Percentiles rank a stretch among this genome's conserved stretches.
These are phyloP conservation scores for Geum urbanum DNA, from an alignment of 306 rosid species.

Conservation along the genomic window DNA sequence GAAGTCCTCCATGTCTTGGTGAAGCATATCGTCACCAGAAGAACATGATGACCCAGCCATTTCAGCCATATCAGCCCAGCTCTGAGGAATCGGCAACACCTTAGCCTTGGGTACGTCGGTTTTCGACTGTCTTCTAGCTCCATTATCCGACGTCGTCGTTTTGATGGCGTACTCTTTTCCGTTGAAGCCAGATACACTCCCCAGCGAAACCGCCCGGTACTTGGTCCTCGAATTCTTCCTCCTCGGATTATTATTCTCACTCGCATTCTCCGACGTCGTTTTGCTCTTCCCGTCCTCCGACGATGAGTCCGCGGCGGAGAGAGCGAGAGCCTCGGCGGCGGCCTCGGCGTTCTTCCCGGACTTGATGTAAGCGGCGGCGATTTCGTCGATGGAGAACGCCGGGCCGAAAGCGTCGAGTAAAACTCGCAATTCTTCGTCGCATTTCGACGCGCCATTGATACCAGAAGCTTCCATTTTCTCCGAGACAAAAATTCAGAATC, in stretches of 20 bases:
- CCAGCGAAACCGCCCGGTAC: slow-evolving; percentile 48
- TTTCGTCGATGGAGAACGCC: slow-evolving; percentile 54
- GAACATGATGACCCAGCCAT: slow-evolving; percentile 27
- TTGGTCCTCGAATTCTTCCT: slow-evolving; percentile 27
- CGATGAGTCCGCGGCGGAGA: slow-evolving; percentile 30
- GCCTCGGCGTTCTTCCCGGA: slow-evolving; percentile 52
- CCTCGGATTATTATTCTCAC: neutral
- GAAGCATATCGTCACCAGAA: slow-evolving; percentile 32
- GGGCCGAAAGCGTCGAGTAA: slow-evolving; percentile 70
- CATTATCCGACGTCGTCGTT: slow-evolving; percentile 26
- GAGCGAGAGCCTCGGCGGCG: slow-evolving; percentile 54
- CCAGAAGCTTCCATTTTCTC: slow-evolving; percentile 48
- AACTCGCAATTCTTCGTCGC: slow-evolving; percentile 44
- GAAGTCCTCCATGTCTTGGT: slow-evolving; percentile 69
- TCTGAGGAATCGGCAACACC: slow-evolving; percentile 42
- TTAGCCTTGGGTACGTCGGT: slow-evolving; percentile 27
- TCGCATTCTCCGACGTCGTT: neutral
- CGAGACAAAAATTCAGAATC: neutral
- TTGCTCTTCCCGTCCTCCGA: neutral
- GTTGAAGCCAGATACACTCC: slow-evolving; percentile 58
- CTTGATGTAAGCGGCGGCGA: slow-evolving; percentile 74
- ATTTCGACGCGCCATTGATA: slow-evolving; percentile 20
- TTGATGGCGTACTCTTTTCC: slow-evolving; percentile 49
- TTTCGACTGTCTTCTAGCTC: slow-evolving; percentile 42
- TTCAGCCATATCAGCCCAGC: slow-evolving; percentile 35